Evolutionary conservation across 2,329 filamentous ascomycete genomes (phyloP).

Genomic region (Ophiognomonia clavigignenti-juglandacearum): DNA sequence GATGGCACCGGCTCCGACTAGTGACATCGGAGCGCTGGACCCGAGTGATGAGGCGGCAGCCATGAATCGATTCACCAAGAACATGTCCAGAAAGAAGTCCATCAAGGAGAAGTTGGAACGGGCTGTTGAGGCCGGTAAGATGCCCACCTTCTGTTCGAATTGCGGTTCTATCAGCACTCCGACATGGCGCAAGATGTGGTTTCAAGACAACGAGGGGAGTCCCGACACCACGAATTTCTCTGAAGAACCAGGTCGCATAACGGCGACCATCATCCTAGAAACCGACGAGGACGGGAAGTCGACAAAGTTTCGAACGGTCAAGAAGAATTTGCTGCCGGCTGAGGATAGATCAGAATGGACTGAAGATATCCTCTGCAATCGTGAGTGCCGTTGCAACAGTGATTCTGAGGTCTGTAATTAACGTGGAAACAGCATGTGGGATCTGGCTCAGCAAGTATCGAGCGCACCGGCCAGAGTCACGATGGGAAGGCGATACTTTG

Average conservation of each 20-base stretch:
- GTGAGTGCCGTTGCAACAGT: slow-evolving; percentile 41
- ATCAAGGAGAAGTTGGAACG: slow-evolving; percentile 55
- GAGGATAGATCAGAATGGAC: slow-evolving; percentile 65
- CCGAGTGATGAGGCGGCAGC: slow-evolving; percentile 28
- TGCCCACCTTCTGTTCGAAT: slow-evolving; percentile 85
- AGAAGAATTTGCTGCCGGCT: slow-evolving; percentile 61
- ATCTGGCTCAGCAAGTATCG: slow-evolving; percentile 92
- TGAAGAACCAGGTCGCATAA: slow-evolving; percentile 66
- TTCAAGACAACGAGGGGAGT: slow-evolving; percentile 66
- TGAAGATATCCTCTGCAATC: slow-evolving; percentile 81
- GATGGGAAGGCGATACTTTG: slow-evolving; percentile 67
- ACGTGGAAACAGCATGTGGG: slow-evolving; percentile 62
- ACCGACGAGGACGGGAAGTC: slow-evolving; percentile 59
- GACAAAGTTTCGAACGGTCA: slow-evolving; percentile 67
- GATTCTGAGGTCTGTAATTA: slow-evolving; percentile 21
- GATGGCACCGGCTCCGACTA: slow-evolving; percentile 38
- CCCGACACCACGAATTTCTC: slow-evolving; percentile 68
- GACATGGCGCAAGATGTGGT: slow-evolving; percentile 91
- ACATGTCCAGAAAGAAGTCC: slow-evolving; percentile 57
- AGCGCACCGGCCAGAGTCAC: slow-evolving; percentile 73
- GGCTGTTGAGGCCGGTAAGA: slow-evolving; percentile 71
- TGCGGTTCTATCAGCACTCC: slow-evolving; percentile 95
- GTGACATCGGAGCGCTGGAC: slow-evolving; percentile 36
- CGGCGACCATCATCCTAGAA: slow-evolving; percentile 66
- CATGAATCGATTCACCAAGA: slow-evolving; percentile 55